Base-by-base conservation (phyloP, 208 protist genomes). In the Spongospora subterranea region DNA sequence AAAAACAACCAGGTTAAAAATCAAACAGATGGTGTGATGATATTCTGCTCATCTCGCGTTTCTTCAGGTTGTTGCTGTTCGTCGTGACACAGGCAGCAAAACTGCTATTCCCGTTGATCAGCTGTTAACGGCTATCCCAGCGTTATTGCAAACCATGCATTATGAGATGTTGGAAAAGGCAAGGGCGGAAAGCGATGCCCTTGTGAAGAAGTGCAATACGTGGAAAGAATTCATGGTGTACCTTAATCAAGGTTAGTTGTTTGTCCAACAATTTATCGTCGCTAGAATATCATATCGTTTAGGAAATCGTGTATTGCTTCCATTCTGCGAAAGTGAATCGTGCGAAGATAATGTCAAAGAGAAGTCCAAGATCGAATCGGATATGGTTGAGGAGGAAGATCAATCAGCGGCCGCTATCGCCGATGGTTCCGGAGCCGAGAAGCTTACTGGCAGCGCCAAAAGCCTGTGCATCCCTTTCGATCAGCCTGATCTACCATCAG, bases 381-480 rank as follows among this genome's bases (percentile, higher is more conserved):
- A 91, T 11, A 39, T 45, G 39, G 66, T 38, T 20, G 17, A 40
- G 38, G 92, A 90, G n/a, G 76, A 41, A 0, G 90, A 66, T 46
- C 13, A 89, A 32, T 11, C 29, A 20, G 45, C 46, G 11, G 13
- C 6, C 13, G 40, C 88, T n/a, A 6, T 64, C n/a, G 90, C 66
- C 24, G 77, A 0, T 41, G 71, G 54, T 45, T 65, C 54, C 90
- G 90, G 6, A 0, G 35, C 41, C 32, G 35, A 77, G 39, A 1
- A 89, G 32, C 77, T 88, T 13, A 88, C 66, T 0, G 92, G 91
- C 24, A 90, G 88, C 0, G 93, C 92, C 88, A 94, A 94, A 77
- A 91, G 92, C 0, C 90, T 94, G 11, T 94, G 93, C 91, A 94
- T 94, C 50, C 93, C 93, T 0, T 94, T 92, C 91, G 92, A 93